Percentiles rank a stretch among this genome's conserved stretches.
Evolutionary conservation across 768 basidiomycete genomes (phyloP).

Genomic region (Harrya chromipes): DNA sequence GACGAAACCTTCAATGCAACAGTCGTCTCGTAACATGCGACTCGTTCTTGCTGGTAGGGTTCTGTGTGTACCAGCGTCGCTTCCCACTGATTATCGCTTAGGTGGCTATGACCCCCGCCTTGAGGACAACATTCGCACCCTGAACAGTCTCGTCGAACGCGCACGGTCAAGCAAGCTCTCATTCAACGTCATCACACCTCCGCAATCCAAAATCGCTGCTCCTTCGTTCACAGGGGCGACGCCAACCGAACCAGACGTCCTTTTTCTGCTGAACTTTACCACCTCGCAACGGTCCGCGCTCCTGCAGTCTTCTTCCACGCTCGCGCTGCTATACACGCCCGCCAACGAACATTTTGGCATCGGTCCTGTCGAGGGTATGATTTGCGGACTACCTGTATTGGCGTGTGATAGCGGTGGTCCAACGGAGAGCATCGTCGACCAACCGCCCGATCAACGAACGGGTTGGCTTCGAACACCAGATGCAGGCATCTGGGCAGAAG

Average conservation of each 20-base stretch:
- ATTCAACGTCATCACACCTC: constrained; percentile 54
- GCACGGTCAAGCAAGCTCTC: constrained; percentile 54
- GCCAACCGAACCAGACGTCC: constrained; percentile 51
- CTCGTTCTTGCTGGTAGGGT: constrained; percentile 75
- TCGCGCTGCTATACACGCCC: constrained; percentile 88
- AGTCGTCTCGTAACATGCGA: constrained; percentile 42
- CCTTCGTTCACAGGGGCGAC: constrained; percentile 42
- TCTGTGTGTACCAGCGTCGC: neutral
- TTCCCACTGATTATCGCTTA: constrained; percentile 25
- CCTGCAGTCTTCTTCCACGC: constrained; percentile 60
- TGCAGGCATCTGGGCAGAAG: constrained; percentile 65
- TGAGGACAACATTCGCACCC: constrained; percentile 75
- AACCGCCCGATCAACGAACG: constrained; percentile 47
- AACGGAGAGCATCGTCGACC: constrained; percentile 73
- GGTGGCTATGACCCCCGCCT: constrained; percentile 91
- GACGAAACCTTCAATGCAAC: constrained; percentile 20
- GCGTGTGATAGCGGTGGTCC: constrained; percentile 89
- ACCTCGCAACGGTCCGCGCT: constrained; percentile 80
- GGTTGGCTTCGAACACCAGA: constrained; percentile 75
- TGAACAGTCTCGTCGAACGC: constrained; percentile 58
- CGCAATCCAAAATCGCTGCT: constrained; percentile 35
- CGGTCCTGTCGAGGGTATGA: constrained; percentile 93
- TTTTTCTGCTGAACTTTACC: constrained; percentile 92
- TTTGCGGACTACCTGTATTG: constrained; percentile 84
- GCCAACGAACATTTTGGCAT: constrained; percentile 97